Percentiles rank a stretch among this genome's conserved stretches.
These are phyloP conservation scores for Geranomyces variabilis DNA, from an alignment of 192 early-diverging fungal species.

Conservation along the genomic window DNA sequence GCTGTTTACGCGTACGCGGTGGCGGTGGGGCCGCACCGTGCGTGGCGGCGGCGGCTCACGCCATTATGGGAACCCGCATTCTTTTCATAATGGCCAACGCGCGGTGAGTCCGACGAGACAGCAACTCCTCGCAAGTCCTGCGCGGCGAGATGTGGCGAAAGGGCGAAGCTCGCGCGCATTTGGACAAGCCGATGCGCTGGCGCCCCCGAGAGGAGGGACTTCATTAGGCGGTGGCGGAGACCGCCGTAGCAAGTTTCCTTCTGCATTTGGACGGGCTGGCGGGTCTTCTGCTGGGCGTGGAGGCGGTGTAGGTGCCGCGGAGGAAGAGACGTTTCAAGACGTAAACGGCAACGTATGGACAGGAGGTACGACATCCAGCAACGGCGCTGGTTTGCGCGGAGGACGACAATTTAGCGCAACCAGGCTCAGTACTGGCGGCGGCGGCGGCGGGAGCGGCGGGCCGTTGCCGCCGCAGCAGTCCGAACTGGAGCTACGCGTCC, in stretches of 20 bases:
- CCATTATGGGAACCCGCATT: no score
- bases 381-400: no score
- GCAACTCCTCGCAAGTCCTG: background rate
- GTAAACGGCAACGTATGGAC: constrained; percentile 17
- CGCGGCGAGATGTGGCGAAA: background rate
- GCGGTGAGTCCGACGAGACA: background rate
- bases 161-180: constrained; percentile 1
- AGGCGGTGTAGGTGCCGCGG: background rate
- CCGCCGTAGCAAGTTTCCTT: background rate
- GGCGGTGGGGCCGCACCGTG: constrained; percentile 4
- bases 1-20: constrained; percentile 60
- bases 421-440: no score
- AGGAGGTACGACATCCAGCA: background rate
- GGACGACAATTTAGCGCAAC: no score
- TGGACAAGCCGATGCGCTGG: background rate
- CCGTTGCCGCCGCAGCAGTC: no score
- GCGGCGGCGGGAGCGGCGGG: no score
- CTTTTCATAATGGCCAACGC: background rate
- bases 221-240: background rate
- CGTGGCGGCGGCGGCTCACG: background rate
- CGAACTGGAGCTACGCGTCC: no score
- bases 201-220: no score
- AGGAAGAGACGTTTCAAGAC: constrained; percentile 3
- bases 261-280: no score
- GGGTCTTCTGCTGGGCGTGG: background rate